Evolutionary conservation across 2,329 filamentous ascomycete genomes (phyloP).

Genomic region (Ophiosphaerella narmari): DNA sequence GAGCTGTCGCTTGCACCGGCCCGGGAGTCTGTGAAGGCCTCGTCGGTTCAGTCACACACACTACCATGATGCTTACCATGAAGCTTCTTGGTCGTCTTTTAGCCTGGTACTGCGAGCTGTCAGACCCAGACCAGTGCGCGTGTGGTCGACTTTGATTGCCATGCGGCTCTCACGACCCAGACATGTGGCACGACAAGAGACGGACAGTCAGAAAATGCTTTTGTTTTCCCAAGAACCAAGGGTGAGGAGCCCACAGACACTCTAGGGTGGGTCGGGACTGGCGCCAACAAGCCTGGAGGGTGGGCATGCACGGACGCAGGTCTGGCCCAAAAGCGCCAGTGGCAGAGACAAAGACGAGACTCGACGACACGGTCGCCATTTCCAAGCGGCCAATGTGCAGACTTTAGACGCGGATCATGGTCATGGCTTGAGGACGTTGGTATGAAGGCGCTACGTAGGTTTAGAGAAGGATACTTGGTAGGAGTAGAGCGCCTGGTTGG

Average conservation of each 20-base stretch:
- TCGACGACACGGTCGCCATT: conserved; percentile 33
- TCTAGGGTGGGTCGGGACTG: conserved; percentile 40
- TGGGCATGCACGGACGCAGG: conserved; percentile 35
- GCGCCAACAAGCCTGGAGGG: conserved; percentile 38
- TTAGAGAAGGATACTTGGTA: neutral
- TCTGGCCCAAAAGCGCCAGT: conserved; percentile 39
- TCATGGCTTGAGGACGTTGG: conserved; percentile 7
- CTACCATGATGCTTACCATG: conserved; percentile 14
- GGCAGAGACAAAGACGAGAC: conserved; percentile 38
- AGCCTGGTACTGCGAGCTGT: conserved; percentile 3
- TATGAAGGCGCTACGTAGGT: conserved; percentile 12
- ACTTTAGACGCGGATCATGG: conserved; percentile 20
- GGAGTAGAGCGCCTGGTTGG: conserved; percentile 14
- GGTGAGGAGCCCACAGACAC: conserved; percentile 29
- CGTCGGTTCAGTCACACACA: conserved; percentile 11
- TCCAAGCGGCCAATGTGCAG: conserved; percentile 20
- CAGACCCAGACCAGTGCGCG: conserved; percentile 8
- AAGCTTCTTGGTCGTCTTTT: conserved; percentile 9
- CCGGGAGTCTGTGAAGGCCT: conserved; percentile 26
- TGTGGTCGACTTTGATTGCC: conserved; percentile 8
- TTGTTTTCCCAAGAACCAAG: conserved; percentile 44
- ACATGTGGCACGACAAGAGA: conserved; percentile 38
- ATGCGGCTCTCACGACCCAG: conserved; percentile 44
- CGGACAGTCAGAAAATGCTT: conserved; percentile 25
- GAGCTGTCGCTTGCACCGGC: conserved; percentile 44